Evolutionary conservation across 495 filamentous ascomycete species (phyloP).

Genomic region (Neurospora tetraspora): DNA sequence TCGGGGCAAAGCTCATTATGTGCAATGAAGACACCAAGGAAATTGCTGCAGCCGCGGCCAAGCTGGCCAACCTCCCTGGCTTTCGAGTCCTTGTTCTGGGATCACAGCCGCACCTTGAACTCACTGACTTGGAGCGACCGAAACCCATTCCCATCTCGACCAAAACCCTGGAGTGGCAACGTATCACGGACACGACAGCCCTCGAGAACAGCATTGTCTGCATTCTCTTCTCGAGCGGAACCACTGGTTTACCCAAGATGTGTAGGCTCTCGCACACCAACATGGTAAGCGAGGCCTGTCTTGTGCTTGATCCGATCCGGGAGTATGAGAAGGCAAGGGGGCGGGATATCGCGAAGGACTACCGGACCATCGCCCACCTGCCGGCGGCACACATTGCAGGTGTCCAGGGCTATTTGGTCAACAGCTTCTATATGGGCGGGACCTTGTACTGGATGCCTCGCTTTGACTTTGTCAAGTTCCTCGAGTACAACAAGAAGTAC

Average conservation of each 20-base stretch:
- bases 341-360: not conserved
- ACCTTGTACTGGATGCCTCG: conserved; percentile 42
- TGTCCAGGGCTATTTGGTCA: conserved; percentile 34
- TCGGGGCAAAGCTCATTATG: conserved; percentile 43
- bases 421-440: conserved; percentile 29
- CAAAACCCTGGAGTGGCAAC: conserved; percentile 27
- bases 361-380: conserved; percentile 40
- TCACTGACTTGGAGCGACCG: not conserved
- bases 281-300: conserved; percentile 36
- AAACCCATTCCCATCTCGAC: not conserved
- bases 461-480: conserved; percentile 35
- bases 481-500: conserved; percentile 31
- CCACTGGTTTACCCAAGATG: conserved; percentile 74
- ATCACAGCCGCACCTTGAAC: conserved; percentile 7
- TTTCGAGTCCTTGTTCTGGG: conserved; percentile 25
- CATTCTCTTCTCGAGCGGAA: conserved; percentile 80
- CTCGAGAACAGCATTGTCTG: conserved; percentile 35
- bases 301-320: conserved; percentile 10
- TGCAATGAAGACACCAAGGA: conserved; percentile 39
- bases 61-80: conserved; percentile 42
- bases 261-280: conserved; percentile 67
- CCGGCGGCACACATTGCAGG: conserved; percentile 35
- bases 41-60: conserved; percentile 50
- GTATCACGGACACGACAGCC: conserved; percentile 31
- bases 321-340: not conserved